A percentile compares a stretch with the other conserved stretches of the same genome.
Evolutionary conservation across 208 protist genomes (phyloP).

Genomic region (Wallacemonas sp.): DNA sequence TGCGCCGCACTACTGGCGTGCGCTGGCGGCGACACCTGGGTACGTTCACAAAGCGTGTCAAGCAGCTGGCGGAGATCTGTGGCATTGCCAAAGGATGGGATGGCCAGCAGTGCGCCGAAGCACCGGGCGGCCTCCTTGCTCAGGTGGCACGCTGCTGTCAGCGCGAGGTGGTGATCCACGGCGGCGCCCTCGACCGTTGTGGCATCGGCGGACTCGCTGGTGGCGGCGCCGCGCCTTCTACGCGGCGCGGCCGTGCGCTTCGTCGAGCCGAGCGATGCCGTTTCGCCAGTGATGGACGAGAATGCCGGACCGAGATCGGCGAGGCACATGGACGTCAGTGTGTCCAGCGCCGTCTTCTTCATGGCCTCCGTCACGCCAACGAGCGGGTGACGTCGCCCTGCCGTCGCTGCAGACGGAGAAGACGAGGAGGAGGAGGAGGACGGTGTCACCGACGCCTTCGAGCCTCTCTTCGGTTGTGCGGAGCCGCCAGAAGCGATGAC

Average conservation of each 20-base stretch:
- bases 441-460: conserved; percentile 7
- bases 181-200: background rate
- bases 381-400: background rate
- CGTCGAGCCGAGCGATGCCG: background rate
- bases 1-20: background rate
- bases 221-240: background rate
- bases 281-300: conserved; percentile 10
- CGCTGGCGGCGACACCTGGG: background rate
- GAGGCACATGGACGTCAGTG: background rate
- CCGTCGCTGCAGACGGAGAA: background rate
- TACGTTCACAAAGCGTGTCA: background rate
- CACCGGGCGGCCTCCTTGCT: conserved; percentile 36
- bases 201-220: background rate
- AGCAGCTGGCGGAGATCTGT: conserved; percentile 15
- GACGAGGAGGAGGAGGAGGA: background rate
- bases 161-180: background rate
- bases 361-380: conserved; percentile 1
- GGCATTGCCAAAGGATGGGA: conserved; percentile 5
- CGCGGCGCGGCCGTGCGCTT: background rate
- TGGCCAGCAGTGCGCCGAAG: conserved; percentile 18
- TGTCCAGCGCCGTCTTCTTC: background rate
- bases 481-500: too few relatives aligned
- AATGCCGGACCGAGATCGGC: too few relatives aligned
- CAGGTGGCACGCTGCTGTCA: conserved; percentile 7
- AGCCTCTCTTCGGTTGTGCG: too few relatives aligned